Evolutionary conservation across 2,329 filamentous ascomycete species (phyloP), one percentile per base, ranked within the genome.

Genomic region (Colletotrichum lini): DNA sequence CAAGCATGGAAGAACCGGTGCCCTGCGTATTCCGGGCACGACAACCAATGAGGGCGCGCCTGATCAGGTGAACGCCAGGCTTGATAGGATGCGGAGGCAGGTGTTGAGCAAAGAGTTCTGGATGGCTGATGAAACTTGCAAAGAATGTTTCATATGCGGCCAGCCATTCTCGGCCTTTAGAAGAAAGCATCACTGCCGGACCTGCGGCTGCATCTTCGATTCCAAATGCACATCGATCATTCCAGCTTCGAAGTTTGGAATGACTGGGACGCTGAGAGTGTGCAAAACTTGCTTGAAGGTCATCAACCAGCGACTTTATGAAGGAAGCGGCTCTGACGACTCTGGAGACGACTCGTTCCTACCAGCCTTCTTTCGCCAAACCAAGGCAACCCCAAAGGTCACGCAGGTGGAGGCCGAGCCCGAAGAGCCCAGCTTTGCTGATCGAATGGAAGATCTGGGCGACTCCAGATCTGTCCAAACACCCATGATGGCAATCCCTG

Each of bases 91-190:
- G 86, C 91, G 93, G 73, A 93, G 94, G 77, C 95, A 96, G 78
- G 92, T 99, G 9, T 84, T 98, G 56, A 97, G 94, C 79, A 96
- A 95, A 78, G 95, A 98, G 76, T 98, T 98, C 76, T 98, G 96
- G 96, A 99, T 99, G 96, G 94, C 95, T 71, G 96, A 99, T 79
- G 96, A 98, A 78, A 98, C 97, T 73, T 97, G 96, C 71, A 98
- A 97, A 79, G 96, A 98, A 77, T 99, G 96, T 78, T 99, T 98
- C 79, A 90, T 94, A 54, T 99, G 96, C 77, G 94, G 94, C 54
- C 93, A 94, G 70, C 89, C 93, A 2, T 99, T 99, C 78, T 95
- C 94, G 0, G 96, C 96, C 1, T 98, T 98, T 79, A 90, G 96
- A 70, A 91, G 96, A 74, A 99, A 99, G 79, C 96, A 99, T 80